Conservation (phyloP, 176 grass and related monocot genomes). For the Thalia dealbata region DNA sequence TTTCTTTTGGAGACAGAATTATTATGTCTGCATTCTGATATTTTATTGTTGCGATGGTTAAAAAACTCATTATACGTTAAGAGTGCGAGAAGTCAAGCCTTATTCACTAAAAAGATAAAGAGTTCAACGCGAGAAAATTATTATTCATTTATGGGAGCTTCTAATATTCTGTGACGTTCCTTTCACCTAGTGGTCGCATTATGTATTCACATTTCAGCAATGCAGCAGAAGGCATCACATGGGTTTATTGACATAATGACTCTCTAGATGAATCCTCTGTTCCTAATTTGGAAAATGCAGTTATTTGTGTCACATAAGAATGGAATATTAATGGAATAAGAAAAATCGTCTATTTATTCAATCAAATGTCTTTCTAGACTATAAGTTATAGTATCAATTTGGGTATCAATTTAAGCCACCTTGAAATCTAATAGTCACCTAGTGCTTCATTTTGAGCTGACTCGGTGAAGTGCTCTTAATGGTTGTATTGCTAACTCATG, state of each 20-base stretch:
- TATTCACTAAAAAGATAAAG: too few relatives aligned
- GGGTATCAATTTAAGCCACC: too few relatives aligned
- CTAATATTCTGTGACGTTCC: background rate
- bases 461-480: too few relatives aligned
- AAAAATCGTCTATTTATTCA: background rate
- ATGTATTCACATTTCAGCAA: background rate
- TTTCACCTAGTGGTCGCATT: background rate
- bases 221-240: background rate
- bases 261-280: background rate
- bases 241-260: background rate
- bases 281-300: background rate
- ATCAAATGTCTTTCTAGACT: background rate
- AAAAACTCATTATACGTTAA: too few relatives aligned
- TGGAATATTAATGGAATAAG: background rate
- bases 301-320: background rate
- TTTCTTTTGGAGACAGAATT: background rate
- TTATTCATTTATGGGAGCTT: too few relatives aligned
- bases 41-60: too few relatives aligned
- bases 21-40: too few relatives aligned
- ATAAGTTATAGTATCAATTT: background rate
- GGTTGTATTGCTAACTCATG: too few relatives aligned
- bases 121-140: too few relatives aligned
- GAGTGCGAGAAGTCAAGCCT: too few relatives aligned
- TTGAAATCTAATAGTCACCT: too few relatives aligned
- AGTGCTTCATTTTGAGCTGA: too few relatives aligned